These are phyloP conservation scores for Porodaedalea pini DNA, from an alignment of 1,284 basidiomycete species.

Conservation along the genomic window DNA sequence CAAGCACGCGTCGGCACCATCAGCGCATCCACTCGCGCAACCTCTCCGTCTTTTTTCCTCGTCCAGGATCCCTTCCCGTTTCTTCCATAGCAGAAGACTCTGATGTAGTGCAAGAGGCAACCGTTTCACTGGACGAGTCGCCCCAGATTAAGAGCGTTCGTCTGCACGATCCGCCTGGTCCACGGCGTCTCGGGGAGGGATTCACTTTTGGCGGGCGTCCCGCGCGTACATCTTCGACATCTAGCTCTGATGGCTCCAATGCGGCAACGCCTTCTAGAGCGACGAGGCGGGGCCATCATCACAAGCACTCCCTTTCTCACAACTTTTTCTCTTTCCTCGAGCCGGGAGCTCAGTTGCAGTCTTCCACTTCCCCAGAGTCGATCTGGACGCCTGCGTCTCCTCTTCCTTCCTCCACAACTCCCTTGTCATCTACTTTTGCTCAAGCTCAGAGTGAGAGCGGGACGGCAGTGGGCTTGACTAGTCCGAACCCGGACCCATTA, in stretches of 20 bases:
- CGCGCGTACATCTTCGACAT: conserved; percentile 31
- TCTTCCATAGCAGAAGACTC: conserved; percentile 68
- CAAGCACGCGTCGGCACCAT: conserved; percentile 52
- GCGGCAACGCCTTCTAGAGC: conserved; percentile 33
- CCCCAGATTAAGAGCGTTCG: conserved; percentile 21
- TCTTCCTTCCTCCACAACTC: conserved; percentile 18
- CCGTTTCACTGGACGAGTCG: conserved; percentile 42
- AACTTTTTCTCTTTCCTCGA: conserved; percentile 90
- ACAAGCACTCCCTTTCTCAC: conserved; percentile 91
- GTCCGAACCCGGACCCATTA: conserved; percentile 7
- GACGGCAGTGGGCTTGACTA: conserved; percentile 12
- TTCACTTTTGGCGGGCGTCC: conserved; percentile 60
- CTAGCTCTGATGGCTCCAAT: conserved; percentile 25
- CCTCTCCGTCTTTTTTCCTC: conserved; percentile 86
- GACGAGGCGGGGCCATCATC: conserved; percentile 77
- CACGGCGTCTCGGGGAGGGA: conserved; percentile 46
- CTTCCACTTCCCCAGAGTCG: conserved; percentile 23
- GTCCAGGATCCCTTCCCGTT: conserved; percentile 61
- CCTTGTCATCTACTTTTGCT: conserved; percentile 6
- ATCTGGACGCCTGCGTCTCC: conserved; percentile 28
- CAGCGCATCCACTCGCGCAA: conserved; percentile 85
- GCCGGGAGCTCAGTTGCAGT: conserved; percentile 38
- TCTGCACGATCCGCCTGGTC: conserved; percentile 37
- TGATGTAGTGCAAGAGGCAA: conserved; percentile 43
- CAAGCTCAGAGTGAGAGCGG: conserved; percentile 10